Evolutionary conservation across 176 grass and related monocot genomes (phyloP).

Genomic region (Phoenix dactylifera): DNA sequence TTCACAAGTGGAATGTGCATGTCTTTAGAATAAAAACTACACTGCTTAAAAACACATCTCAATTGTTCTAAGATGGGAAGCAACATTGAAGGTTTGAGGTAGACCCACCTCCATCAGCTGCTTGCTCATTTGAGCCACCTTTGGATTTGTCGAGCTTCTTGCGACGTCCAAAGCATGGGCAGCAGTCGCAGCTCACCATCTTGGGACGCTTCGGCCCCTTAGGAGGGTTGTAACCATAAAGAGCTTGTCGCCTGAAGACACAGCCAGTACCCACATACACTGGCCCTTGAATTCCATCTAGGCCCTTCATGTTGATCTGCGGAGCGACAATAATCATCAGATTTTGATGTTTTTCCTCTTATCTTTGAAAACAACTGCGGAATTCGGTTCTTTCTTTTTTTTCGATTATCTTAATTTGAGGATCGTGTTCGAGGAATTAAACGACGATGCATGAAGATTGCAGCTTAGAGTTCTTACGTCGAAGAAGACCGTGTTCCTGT

Average conservation of each 20-base stretch:
- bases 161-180: constrained; percentile 82
- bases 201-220: constrained; percentile 86
- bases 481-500: constrained; percentile 98
- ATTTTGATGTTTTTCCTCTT: too few species aligned
- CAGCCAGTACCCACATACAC: constrained; percentile 94
- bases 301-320: constrained; percentile 99
- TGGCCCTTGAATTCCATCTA: constrained; percentile 93
- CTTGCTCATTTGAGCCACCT: constrained; percentile 44
- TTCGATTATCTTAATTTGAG: too few species aligned
- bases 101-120: constrained; percentile 31
- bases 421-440: too few species aligned
- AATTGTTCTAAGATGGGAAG: too few species aligned
- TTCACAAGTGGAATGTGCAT: too few species aligned
- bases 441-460: too few species aligned
- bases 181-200: constrained; percentile 97
- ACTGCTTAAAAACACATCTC: too few species aligned
- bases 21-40: too few species aligned
- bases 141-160: constrained; percentile 70
- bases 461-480: constrained; percentile 39
- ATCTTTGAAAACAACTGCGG: too few species aligned
- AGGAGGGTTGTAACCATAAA: constrained; percentile 97
- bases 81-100: too few species aligned
- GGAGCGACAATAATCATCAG: not conserved
- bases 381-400: too few species aligned
- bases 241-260: constrained; percentile 86